Evolutionary conservation across 2,329 filamentous ascomycete genomes (phyloP).

Genomic region (Aureobasidium sp.): DNA sequence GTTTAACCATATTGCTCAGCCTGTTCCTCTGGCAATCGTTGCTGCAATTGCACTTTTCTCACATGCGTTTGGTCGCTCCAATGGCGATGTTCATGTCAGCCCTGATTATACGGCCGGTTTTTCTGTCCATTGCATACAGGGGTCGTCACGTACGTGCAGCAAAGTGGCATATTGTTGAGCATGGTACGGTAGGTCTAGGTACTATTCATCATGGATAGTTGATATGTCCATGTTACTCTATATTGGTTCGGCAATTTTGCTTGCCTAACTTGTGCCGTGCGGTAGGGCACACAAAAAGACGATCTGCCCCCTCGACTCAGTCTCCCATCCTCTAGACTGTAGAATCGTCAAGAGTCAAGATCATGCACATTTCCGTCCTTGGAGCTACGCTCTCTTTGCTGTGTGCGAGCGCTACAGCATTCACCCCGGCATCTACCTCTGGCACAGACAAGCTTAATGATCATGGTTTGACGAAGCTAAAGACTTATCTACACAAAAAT

Average conservation of each 20-base stretch:
- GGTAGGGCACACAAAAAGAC: neutral
- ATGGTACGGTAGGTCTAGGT: too few relatives aligned
- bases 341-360: neutral
- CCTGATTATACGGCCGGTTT: too few relatives aligned
- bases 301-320: too few relatives aligned
- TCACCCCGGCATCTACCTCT: conserved; percentile 23
- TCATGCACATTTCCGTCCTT: neutral
- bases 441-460: conserved; percentile 23
- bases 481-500: conserved; percentile 12
- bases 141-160: too few relatives aligned
- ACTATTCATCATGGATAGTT: neutral
- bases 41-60: neutral
- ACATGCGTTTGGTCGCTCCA: neutral
- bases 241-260: neutral
- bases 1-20: neutral
- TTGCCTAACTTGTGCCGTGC: neutral
- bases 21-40: neutral
- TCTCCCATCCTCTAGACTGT: neutral
- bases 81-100: too few relatives aligned
- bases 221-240: neutral
- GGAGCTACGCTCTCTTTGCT: neutral
- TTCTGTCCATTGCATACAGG: neutral
- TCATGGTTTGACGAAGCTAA: conserved; percentile 25
- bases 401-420: conserved; percentile 14
- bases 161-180: neutral